phyloP scores from a whole-genome alignment of 1,139 yeast genomes.

The Hyphopichia khmerensis region DNA sequence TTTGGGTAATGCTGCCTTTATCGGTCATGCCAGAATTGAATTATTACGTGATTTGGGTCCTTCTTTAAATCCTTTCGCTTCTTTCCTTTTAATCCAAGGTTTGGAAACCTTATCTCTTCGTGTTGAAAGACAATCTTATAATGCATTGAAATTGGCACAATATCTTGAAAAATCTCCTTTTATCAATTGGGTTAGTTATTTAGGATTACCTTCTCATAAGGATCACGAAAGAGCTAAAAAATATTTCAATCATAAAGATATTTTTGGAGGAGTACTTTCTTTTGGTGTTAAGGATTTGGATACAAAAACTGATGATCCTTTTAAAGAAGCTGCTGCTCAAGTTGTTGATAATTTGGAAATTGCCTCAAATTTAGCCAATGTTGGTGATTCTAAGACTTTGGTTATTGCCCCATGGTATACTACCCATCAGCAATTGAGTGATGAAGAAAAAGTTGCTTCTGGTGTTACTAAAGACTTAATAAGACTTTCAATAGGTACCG shows the following conservation, averaged over 20 bases:
- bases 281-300: constrained; percentile 78
- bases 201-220: constrained; percentile 83
- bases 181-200: constrained; percentile 87
- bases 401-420: constrained; percentile 95
- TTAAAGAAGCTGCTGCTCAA: constrained; percentile 71
- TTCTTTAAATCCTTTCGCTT: constrained; percentile 80
- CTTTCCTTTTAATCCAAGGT: constrained; percentile 86
- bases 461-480: constrained; percentile 89
- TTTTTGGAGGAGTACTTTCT: constrained; percentile 85
- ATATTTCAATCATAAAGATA: constrained; percentile 61
- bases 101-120: constrained; percentile 90
- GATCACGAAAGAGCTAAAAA: constrained; percentile 81
- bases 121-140: constrained; percentile 86
- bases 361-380: constrained; percentile 92
- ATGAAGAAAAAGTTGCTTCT: constrained; percentile 73
- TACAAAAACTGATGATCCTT: constrained; percentile 49
- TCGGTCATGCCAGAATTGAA: constrained; percentile 80
- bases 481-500: constrained; percentile 88
- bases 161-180: constrained; percentile 70
- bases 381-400: constrained; percentile 92
- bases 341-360: constrained; percentile 81
- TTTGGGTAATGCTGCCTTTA: constrained; percentile 76
- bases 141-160: constrained; percentile 79
- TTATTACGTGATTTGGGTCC: constrained; percentile 92
- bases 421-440: constrained; percentile 87